Evolutionary conservation across 495 filamentous ascomycete genomes (phyloP), one percentile per base, ranked within the genome.

Genomic region (Entonaema liquescens): DNA sequence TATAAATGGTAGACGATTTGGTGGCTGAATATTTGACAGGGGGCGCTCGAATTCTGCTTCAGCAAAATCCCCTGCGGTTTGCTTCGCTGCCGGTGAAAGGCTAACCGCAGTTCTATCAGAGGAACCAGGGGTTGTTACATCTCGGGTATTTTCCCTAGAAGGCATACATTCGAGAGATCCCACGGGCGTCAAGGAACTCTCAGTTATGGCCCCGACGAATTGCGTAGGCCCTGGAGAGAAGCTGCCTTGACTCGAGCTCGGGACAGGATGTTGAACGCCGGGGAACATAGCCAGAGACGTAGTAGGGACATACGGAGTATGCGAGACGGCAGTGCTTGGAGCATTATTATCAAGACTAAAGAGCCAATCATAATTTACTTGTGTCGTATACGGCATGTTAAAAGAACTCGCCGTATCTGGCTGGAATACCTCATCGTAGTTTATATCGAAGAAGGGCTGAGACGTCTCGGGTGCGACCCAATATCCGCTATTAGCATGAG

Each of bases 301-400:
- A n/a, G 66, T 36, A 17, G 71, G 9, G 23, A 23, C 49, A 67
- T 73, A 68, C 9, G 70, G 61, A 11, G 60, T 17, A 33, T 68
- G 60, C 40, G 65, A 42, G 19, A 56, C 35, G 6, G 19, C 11
- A 49, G 50, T 13, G 23, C 21, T 31, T 8, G 56, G 5, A 35
- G 49, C 33, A 42, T 36, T 62, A 59, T 50, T 55, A 49, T 71
- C 52, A 56, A 74, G 79, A 59, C 83, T 82, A 74, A 89, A 89
- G 17, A 87, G 65, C 85, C 86, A 88, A 64, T 85, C 85, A 67
- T 87, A 87, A 60, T 88, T 85, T 59, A 77, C 79, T 40, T 83
- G 82, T 5, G 85, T 85, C 5, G 84, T 87, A 69, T 87, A 89
- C 2, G 85, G 85, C 64, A 84, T 83, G 59, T 87, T 86, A 64